These are phyloP conservation scores for Penicillium sp. DNA, from an alignment of 2,329 filamentous ascomycete genomes.

Conservation along the genomic window DNA sequence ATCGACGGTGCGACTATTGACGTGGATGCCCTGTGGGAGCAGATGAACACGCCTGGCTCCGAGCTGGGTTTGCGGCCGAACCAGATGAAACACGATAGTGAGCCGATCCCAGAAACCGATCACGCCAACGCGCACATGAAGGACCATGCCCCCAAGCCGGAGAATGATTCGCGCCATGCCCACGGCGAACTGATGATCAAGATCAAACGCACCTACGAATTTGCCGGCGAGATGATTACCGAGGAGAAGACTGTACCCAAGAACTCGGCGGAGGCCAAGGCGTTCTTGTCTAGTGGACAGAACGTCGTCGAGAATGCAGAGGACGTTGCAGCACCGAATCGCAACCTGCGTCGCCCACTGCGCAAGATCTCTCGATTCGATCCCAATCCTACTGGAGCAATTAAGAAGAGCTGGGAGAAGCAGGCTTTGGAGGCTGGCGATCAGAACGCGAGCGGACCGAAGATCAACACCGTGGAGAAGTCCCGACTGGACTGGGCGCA, in stretches of 20 bases:
- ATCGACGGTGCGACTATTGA: conserved; percentile 55
- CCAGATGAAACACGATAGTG: conserved; percentile 18
- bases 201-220: conserved; percentile 58
- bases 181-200: conserved; percentile 50
- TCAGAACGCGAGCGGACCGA: conserved; percentile 49
- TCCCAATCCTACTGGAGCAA: conserved; percentile 44
- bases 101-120: conserved; percentile 10
- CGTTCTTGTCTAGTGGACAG: conserved; percentile 49
- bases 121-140: conserved; percentile 14
- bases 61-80: conserved; percentile 10
- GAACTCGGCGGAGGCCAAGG: conserved; percentile 55
- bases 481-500: conserved; percentile 65
- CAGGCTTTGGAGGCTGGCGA: conserved; percentile 27
- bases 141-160: conserved; percentile 12
- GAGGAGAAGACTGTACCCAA: conserved; percentile 55
- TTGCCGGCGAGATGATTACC: conserved; percentile 56
- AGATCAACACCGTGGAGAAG: conserved; percentile 67
- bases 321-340: conserved; percentile 20
- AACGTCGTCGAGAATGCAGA: conserved; percentile 37
- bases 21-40: conserved; percentile 55
- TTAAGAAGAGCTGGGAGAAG: conserved; percentile 47
- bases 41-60: conserved; percentile 46
- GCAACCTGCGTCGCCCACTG: conserved; percentile 39
- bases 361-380: conserved; percentile 48
- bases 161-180: conserved; percentile 9